These are phyloP conservation scores for Zygoascus biomembranicola DNA, from an alignment of 805 yeast genomes.

Conservation along the genomic window DNA sequence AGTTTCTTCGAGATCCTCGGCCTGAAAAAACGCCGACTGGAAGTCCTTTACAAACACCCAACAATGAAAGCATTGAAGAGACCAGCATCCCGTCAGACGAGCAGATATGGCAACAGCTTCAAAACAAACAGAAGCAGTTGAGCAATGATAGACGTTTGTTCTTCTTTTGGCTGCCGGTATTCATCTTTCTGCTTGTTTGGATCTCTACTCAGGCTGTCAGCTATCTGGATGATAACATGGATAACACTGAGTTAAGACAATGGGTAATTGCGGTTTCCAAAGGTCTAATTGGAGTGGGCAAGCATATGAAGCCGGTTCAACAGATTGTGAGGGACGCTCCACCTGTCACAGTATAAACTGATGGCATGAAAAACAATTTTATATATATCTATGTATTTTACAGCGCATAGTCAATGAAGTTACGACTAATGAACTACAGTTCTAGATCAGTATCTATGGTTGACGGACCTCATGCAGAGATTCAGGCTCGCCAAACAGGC, in stretches of 20 bases:
- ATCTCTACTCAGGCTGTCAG: slow-evolving; percentile 13
- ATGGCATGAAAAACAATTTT: not conserved
- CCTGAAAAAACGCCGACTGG: not conserved
- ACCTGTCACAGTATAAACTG: too few relatives aligned
- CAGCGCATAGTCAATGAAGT: not conserved
- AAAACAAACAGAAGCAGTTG: slow-evolving; percentile 32
- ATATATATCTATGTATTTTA: not conserved
- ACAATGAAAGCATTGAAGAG: slow-evolving; percentile 16
- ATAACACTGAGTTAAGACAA: slow-evolving; percentile 6
- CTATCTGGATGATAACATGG: slow-evolving; percentile 10
- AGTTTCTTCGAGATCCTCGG: not conserved
- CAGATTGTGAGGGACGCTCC: not conserved
- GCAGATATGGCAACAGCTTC: slow-evolving; percentile 14
- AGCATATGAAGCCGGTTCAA: not conserved
- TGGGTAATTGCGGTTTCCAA: slow-evolving; percentile 6
- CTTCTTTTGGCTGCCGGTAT: slow-evolving; percentile 86
- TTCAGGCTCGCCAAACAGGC: not conserved
- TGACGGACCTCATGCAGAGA: not conserved
- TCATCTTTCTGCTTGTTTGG: slow-evolving; percentile 35
- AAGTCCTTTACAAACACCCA: slow-evolving; percentile 1
- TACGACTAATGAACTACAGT: not conserved
- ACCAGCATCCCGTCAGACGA: slow-evolving; percentile 25
- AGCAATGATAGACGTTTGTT: slow-evolving; percentile 74
- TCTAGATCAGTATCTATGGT: too few relatives aligned
- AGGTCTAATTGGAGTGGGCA: slow-evolving; percentile 2